A percentile compares a stretch with the other conserved stretches of the same genome.
These are phyloP conservation scores for Batkoa obscura DNA, from an alignment of 371 early-diverging fungal species.

Conservation along the genomic window DNA sequence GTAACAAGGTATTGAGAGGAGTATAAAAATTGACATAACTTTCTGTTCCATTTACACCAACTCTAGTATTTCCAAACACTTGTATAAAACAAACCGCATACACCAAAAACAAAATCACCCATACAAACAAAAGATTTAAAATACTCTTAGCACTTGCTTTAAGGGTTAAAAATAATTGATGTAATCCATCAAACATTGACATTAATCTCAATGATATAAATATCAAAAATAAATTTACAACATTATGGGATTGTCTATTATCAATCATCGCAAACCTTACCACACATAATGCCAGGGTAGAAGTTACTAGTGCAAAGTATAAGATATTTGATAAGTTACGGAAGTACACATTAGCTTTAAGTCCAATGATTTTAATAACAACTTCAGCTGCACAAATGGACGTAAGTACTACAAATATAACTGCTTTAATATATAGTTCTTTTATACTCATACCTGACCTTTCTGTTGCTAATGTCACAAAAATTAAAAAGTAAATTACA, in stretches of 20 bases:
- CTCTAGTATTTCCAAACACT: conserved; percentile 43
- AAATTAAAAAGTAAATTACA: neutral
- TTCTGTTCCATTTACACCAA: conserved; percentile 26
- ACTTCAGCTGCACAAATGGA: neutral
- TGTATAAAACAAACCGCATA: conserved; percentile 52
- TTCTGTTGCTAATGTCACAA: neutral
- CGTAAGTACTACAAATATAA: neutral
- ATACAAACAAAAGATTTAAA: conserved; percentile 21
- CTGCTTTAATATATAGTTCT: neutral
- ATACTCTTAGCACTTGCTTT: neutral
- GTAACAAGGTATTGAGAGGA: conserved; percentile 30
- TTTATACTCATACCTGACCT: neutral
- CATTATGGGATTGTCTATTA: neutral
- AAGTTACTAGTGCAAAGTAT: neutral
- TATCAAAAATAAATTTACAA: neutral
- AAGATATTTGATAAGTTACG: neutral
- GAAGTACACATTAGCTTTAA: neutral
- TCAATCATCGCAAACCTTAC: neutral
- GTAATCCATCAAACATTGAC: neutral
- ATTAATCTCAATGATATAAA: neutral
- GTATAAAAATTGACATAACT: conserved; percentile 30
- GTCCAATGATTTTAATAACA: neutral
- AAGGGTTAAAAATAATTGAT: conserved; percentile 1
- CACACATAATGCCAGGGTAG: neutral
- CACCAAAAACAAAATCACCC: conserved; percentile 40